Base-by-base conservation (phyloP, 768 basidiomycete genomes). In the Suillus plorans region DNA sequence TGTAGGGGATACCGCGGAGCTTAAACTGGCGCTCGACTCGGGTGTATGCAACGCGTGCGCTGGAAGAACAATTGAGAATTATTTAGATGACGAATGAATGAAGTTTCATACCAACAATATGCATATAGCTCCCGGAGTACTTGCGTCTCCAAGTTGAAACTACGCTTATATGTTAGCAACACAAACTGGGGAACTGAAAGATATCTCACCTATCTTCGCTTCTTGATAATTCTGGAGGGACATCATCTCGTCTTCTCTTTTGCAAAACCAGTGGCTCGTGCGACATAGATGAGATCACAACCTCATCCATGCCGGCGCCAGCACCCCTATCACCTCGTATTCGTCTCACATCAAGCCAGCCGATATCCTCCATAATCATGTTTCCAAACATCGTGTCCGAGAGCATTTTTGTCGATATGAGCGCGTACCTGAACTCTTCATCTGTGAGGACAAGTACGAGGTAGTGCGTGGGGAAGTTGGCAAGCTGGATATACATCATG, bases 21-120 rank as follows among this genome's bases (percentile, higher is more conserved):
- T 95, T 94, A 74, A 97, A 86, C 73, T 97, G 95, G 53, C 86
- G 82, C 76, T 97, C 94, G 62, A 98, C 88, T 70, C 89, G 92
- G 68, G 87, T 90, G 71, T 92, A 92, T n/a, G 94, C 90, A 20
- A 95, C 92, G 20, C 94, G 90, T 13, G 94, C 95, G 71, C 94
- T 96, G 65, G 6, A 44, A 18, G 58, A 39, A 42, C 36, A 20
- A 59, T 41, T 36, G 16, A 16, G 31, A 20, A 28, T 45, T 37
- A 18, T 45, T 8, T 44, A 14, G 42, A 53, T 16, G 37, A 18
- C 44, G 28, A 49, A 18, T 8, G 52, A 60, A 74, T 73, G 52
- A 41, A 31, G 18, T 25, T 5, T 71, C 80, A 69, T 67, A 94
- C 94, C 93, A 92, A 78, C 92, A 95, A 74, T 94, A 96, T 41